Base-by-base conservation (phyloP, 257 asterid genomes). In the Solanum pimpinellifolium region DNA sequence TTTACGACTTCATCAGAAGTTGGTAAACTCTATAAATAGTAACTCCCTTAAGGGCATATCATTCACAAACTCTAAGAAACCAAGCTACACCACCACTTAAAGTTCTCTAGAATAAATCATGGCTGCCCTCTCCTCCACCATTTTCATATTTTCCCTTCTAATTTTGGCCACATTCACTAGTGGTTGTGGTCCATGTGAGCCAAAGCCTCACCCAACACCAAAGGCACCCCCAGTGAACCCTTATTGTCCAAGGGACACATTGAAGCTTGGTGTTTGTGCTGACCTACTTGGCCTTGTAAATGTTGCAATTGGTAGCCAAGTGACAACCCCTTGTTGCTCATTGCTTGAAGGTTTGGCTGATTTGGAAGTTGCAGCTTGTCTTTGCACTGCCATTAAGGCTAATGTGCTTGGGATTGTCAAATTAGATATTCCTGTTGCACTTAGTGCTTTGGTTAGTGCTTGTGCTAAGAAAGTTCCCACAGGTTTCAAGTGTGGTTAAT, bases 381-480 rank as follows among this genome's bases (percentile, higher is more conserved):
- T 88, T 25, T 88, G 89, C 85, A 84, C 87, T 29, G 89, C 89
- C 21, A 62, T 88, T 78, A 88, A 84, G 46, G 85, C 87, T 44
- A 88, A 88, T 76, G 80, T 88, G 33, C 95, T 96, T 1, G 98
- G 99, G n/a, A 94, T 80, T 80, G 41, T 95, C 49, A 94, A 95
- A 92, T 88, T 96, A 91, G 85, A 92, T 80, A 89, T 96, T 59
- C 98, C 96, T 33, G 85, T 96, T 84, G 94, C 99, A 10, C 96
- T 96, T 1, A 94, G 97, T 73, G 95, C 68, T 4, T 80, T 96
- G 76, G 89, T 96, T 39, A 93, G 95, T 69, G 92, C 97, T 65
- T 95, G 98, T 70, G 88, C 85, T 27, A 96, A 92, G 83, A 91
- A 91, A 20, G 46, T 96, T 62, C 99, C 99, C 33, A 68, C 95